Evolutionary conservation across 441 rosid genomes (phyloP).

Genomic region (Mallotus japonicus): DNA sequence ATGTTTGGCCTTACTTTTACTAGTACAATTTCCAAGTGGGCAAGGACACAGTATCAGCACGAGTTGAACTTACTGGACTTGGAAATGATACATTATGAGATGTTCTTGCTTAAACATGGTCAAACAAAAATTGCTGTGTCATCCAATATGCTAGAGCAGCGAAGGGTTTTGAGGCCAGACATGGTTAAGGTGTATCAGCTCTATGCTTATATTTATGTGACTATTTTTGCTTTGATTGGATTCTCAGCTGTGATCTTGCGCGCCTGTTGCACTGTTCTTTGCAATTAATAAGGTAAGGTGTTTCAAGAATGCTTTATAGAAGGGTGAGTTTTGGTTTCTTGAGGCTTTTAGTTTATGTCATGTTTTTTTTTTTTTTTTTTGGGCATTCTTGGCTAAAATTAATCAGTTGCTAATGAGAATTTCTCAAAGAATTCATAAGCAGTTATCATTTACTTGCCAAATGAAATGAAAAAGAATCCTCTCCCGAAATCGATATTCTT

Average conservation of each 20-base stretch:
- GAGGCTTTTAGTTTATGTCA: too few relatives aligned
- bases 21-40: not conserved
- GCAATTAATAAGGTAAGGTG: not conserved
- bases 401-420: too few relatives aligned
- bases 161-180: not conserved
- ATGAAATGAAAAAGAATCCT: too few relatives aligned
- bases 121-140: not conserved
- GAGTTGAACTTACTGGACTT: slow-evolving; percentile 9
- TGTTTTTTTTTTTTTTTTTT: too few relatives aligned
- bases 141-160: not conserved
- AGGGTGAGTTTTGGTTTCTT: not conserved
- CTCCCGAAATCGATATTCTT: too few relatives aligned
- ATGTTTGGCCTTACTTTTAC: not conserved
- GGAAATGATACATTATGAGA: slow-evolving; percentile 1
- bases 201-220: not conserved
- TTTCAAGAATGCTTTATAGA: not conserved
- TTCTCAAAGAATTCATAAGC: too few relatives aligned
- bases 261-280: not conserved
- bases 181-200: not conserved
- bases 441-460: too few relatives aligned
- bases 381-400: too few relatives aligned
- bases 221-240: slow-evolving; percentile 1
- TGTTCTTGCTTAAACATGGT: not conserved
- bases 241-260: not conserved
- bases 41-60: not conserved